These are phyloP conservation scores for Achaetomium macrosporum DNA, from an alignment of 2,329 filamentous ascomycete genomes.

Conservation along the genomic window DNA sequence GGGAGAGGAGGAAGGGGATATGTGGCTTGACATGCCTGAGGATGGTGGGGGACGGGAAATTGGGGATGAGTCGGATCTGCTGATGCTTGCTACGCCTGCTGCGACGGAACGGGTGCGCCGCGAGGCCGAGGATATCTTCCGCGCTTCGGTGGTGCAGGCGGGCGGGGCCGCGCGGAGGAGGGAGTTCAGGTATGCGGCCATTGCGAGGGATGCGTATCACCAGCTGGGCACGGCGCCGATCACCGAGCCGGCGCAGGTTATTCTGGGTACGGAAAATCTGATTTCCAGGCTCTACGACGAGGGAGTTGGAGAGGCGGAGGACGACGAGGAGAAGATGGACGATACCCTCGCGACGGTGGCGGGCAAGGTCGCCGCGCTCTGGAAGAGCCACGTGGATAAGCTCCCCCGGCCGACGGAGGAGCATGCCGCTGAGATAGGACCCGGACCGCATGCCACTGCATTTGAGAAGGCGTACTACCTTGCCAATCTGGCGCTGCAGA, in stretches of 20 bases:
- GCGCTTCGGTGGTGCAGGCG: conserved; percentile 45
- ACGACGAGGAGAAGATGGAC: conserved; percentile 52
- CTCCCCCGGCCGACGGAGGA: conserved; percentile 46
- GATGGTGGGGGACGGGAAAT: conserved; percentile 25
- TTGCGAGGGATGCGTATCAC: conserved; percentile 66
- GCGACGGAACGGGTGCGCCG: conserved; percentile 47
- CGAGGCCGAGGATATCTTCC: conserved; percentile 52
- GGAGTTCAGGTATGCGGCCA: conserved; percentile 59
- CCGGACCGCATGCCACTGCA: conserved; percentile 53
- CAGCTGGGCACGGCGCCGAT: conserved; percentile 54
- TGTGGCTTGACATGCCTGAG: conserved; percentile 47
- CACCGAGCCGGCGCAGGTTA: conserved; percentile 63
- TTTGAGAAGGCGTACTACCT: conserved; percentile 74
- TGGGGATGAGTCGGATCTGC: conserved; percentile 44
- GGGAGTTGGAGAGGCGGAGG: conserved; percentile 50
- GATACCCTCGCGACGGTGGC: conserved; percentile 50
- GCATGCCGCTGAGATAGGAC: conserved; percentile 58
- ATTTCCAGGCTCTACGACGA: conserved; percentile 60
- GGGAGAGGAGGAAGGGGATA: conserved; percentile 35
- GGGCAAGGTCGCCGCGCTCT: conserved; percentile 47
- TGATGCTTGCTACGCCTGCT: conserved; percentile 51
- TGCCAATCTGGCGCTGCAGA: conserved; percentile 68
- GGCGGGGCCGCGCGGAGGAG: conserved; percentile 33
- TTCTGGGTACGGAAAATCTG: conserved; percentile 69
- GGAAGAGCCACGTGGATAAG: conserved; percentile 48